A percentile compares a stretch with the other conserved stretches of the same genome.
Conservation (phyloP, 176 grass and related monocot genomes). For the Musa acuminata region DNA sequence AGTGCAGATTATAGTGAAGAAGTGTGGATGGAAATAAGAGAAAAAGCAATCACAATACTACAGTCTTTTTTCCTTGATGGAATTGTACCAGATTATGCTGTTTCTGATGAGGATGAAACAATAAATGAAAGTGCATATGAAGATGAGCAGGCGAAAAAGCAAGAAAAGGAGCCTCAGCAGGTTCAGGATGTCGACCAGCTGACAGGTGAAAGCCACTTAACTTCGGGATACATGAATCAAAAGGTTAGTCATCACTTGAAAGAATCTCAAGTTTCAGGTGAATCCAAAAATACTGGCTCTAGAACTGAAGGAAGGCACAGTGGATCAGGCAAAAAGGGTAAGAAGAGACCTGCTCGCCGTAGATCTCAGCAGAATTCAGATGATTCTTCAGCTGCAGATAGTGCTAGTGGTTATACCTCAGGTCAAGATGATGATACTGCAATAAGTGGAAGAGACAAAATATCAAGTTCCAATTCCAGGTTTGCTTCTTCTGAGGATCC, state of each 20-base stretch:
- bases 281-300: slow-evolving; percentile 39
- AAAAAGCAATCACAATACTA: slow-evolving; percentile 79
- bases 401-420: slow-evolving; percentile 49
- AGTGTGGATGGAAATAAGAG: slow-evolving; percentile 98
- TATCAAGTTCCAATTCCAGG: slow-evolving; percentile 79
- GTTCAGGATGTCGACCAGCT: slow-evolving; percentile 42
- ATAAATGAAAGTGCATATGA: slow-evolving; percentile 62
- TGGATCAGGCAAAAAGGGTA: slow-evolving; percentile 88
- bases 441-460: slow-evolving; percentile 66
- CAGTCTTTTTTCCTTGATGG: slow-evolving; percentile 95
- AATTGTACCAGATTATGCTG: slow-evolving; percentile 53
- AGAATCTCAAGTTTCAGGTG: slow-evolving; percentile 38
- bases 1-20: slow-evolving; percentile 98
- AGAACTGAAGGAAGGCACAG: slow-evolving; percentile 62
- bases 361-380: slow-evolving; percentile 73
- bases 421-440: slow-evolving; percentile 59
- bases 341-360: slow-evolving; percentile 72
- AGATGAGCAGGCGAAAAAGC: slow-evolving; percentile 45
- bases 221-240: slow-evolving; percentile 53
- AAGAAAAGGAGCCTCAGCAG: slow-evolving; percentile 37
- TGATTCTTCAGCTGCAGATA: slow-evolving; percentile 58
- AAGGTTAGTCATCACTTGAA: slow-evolving; percentile 43
- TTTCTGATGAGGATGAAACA: slow-evolving; percentile 90
- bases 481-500: slow-evolving; percentile 92
- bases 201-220: slow-evolving; percentile 64